phyloP scores from a whole-genome alignment of 208 protist species.

The Strigomonas galati region DNA sequence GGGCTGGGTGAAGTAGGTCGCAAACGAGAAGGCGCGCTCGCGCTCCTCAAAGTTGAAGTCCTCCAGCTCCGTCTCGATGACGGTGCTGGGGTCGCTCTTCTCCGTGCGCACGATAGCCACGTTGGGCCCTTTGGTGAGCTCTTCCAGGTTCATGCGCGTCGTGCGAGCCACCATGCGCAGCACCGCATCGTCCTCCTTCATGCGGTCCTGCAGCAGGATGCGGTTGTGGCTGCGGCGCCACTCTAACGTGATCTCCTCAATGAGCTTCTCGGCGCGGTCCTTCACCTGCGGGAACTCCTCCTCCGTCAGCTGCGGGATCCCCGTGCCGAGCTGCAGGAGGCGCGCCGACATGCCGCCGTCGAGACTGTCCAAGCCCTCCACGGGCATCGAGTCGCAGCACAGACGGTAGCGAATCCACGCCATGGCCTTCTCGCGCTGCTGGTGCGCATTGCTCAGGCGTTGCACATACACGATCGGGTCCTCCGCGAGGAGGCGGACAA shows the following conservation, averaged over 20 bases:
- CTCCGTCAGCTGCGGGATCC: conserved; percentile 79
- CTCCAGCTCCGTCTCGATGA: conserved; percentile 52
- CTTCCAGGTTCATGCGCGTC: conserved; percentile 82
- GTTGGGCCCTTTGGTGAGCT: conserved; percentile 80
- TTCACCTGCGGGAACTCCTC: conserved; percentile 71
- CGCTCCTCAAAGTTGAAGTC: conserved; percentile 74
- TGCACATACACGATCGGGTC: conserved; percentile 88
- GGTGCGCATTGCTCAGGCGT: conserved; percentile 75
- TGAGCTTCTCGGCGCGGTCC: conserved; percentile 61
- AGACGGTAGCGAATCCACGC: conserved; percentile 90
- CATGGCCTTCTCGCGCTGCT: conserved; percentile 82
- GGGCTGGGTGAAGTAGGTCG: conserved; percentile 92
- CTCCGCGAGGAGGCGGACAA: conserved; percentile 86
- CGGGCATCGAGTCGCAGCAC: conserved; percentile 92
- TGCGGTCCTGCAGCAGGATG: conserved; percentile 85
- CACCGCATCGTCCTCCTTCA: conserved; percentile 71
- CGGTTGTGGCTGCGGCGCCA: conserved; percentile 91
- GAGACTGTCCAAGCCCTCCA: conserved; percentile 61
- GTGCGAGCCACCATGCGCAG: conserved; percentile 76
- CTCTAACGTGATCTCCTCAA: conserved; percentile 84
- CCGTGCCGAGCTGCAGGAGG: conserved; percentile 72
- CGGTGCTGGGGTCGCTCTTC: conserved; percentile 47
- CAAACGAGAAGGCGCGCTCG: conserved; percentile 87
- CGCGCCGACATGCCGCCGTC: conserved; percentile 58
- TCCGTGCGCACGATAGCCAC: conserved; percentile 64